phyloP scores from a whole-genome alignment of 768 basidiomycete species.

The Panaeolus papilionaceus region DNA sequence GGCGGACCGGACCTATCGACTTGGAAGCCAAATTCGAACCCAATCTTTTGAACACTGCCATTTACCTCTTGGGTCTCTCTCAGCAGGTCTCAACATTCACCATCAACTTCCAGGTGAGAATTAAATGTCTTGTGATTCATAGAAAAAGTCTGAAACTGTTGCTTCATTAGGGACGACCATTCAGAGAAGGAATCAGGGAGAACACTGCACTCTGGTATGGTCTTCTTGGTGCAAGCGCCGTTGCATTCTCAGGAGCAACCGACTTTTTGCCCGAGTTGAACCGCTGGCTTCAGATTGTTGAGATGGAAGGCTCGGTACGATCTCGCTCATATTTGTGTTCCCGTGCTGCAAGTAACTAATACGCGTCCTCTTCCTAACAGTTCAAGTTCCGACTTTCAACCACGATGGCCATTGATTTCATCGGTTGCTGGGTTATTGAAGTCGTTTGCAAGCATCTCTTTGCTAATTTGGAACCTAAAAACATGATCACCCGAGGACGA shows the following conservation, averaged over 20 bases:
- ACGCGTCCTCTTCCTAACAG: conserved; percentile 42
- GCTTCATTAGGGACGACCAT: conserved; percentile 82
- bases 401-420: conserved; percentile 89
- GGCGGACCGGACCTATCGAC: conserved; percentile 78
- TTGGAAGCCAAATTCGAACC: conserved; percentile 98
- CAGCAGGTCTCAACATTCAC: conserved; percentile 99
- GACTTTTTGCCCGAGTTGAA: conserved; percentile 97
- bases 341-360: not conserved
- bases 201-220: conserved; percentile 95
- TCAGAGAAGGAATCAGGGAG: conserved; percentile 97
- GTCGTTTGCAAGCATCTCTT: conserved; percentile 83
- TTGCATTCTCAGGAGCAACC: conserved; percentile 93
- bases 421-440: conserved; percentile 87
- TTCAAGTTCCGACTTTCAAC: conserved; percentile 83
- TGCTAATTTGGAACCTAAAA: conserved; percentile 85
- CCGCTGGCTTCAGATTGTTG: conserved; percentile 95
- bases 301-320: conserved; percentile 81
- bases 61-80: conserved; percentile 93
- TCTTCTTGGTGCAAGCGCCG: conserved; percentile 84
- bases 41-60: conserved; percentile 92
- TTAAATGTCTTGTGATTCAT: conserved; percentile 1
- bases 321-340: not conserved
- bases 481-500: conserved; percentile 82
- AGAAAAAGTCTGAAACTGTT: not conserved
- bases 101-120: conserved; percentile 90